These are phyloP conservation scores for Musa acuminata DNA, from an alignment of 176 grass and related monocot genomes.

Conservation along the genomic window DNA sequence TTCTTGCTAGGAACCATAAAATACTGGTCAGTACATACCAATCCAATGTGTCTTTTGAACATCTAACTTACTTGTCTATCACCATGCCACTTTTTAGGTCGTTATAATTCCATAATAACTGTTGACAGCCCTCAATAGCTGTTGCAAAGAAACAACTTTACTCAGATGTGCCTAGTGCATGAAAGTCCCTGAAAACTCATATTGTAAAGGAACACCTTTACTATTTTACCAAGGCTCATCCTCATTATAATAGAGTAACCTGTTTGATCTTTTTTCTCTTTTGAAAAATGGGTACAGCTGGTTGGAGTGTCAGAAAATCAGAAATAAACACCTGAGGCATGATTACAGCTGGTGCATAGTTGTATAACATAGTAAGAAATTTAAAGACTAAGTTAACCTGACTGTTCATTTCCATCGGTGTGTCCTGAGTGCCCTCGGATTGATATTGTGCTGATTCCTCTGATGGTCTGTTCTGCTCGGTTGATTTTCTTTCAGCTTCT, in stretches of 20 bases:
- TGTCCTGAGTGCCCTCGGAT: constrained; percentile 27
- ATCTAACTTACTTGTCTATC: neutral
- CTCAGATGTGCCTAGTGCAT: too few species aligned
- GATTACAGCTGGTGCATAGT: neutral
- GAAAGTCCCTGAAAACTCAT: neutral
- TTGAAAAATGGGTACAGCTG: neutral
- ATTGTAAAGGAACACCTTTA: too few species aligned
- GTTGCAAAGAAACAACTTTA: too few species aligned
- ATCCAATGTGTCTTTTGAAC: too few species aligned
- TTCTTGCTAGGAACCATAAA: too few species aligned
- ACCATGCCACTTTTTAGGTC: neutral
- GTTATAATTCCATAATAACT: neutral
- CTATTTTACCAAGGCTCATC: too few species aligned
- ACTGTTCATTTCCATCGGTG: constrained; percentile 27
- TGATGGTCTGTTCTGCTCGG: constrained; percentile 30
- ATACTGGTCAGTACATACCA: too few species aligned
- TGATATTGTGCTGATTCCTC: constrained; percentile 37
- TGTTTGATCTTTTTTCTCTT: too few species aligned
- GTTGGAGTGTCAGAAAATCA: neutral
- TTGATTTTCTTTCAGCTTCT: constrained; percentile 54
- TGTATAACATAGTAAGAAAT: constrained; percentile 14
- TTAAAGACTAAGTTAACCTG: constrained; percentile 39
- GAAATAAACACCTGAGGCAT: constrained; percentile 1
- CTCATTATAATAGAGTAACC: too few species aligned
- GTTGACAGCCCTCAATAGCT: too few species aligned